Percentiles rank a stretch among this genome's conserved stretches.
These are phyloP conservation scores for Podosphaera fusca DNA, from an alignment of 2,329 filamentous ascomycete genomes.

Conservation along the genomic window DNA sequence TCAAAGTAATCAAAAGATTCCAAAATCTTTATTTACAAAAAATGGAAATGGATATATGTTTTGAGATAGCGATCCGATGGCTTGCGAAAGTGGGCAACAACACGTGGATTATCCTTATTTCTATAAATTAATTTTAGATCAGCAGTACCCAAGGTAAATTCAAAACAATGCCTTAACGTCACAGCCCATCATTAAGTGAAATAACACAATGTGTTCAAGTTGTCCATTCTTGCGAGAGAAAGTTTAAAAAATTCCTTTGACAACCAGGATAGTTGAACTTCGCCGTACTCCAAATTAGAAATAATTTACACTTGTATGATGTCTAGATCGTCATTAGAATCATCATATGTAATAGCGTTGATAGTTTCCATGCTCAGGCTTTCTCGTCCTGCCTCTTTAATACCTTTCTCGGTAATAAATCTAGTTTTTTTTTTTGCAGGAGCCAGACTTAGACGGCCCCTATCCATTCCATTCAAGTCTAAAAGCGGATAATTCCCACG, in stretches of 20 bases:
- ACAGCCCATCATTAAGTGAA: too few species aligned
- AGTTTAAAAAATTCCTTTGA: too few species aligned
- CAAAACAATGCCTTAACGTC: too few species aligned
- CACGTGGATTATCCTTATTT: too few species aligned
- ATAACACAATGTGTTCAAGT: too few species aligned
- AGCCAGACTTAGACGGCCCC: conserved; percentile 22
- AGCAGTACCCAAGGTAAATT: too few species aligned
- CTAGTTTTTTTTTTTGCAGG: conserved; percentile 46
- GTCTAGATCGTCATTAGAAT: conserved; percentile 14
- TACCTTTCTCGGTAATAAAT: conserved; percentile 59
- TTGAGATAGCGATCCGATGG: background rate
- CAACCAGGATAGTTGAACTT: too few species aligned
- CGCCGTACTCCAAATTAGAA: background rate
- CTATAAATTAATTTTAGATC: too few species aligned
- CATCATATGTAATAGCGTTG: conserved; percentile 7
- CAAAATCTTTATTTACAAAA: background rate
- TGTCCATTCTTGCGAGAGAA: too few species aligned
- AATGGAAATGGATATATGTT: background rate
- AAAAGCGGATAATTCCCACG: conserved; percentile 33
- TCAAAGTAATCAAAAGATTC: background rate
- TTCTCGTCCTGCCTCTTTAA: conserved; percentile 53
- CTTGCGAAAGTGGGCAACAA: background rate
- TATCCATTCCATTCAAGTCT: conserved; percentile 35
- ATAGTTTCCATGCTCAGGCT: conserved; percentile 35
- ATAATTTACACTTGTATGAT: conserved; percentile 8